Evolutionary conservation across 495 filamentous ascomycete species (phyloP).

Genomic region (Daldinia decipiens): DNA sequence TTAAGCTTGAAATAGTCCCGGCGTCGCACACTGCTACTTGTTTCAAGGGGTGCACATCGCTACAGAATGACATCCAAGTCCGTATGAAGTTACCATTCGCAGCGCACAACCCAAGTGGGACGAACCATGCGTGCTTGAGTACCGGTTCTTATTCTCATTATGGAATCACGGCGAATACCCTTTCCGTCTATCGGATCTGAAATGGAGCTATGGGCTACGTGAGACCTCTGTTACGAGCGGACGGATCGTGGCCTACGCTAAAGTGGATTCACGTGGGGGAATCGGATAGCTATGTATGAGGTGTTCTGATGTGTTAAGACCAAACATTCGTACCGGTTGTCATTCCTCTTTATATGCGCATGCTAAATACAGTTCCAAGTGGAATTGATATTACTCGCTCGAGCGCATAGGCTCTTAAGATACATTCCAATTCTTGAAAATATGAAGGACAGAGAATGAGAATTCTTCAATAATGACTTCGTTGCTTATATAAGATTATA

Average conservation of each 20-base stretch:
- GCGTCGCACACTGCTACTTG: slow-evolving; percentile 39
- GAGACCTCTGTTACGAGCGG: neutral
- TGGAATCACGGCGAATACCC: neutral
- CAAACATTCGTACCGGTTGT: neutral
- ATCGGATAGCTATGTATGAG: neutral
- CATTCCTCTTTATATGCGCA: neutral
- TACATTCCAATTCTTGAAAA: slow-evolving; percentile 21
- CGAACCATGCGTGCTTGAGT: neutral
- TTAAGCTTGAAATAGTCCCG: slow-evolving; percentile 47
- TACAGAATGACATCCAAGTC: slow-evolving; percentile 17
- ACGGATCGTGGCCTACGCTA: neutral
- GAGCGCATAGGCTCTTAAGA: slow-evolving; percentile 3
- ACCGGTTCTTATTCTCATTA: neutral
- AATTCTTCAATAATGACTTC: neutral
- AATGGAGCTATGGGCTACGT: neutral
- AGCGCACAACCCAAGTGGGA: slow-evolving; percentile 30
- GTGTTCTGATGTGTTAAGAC: neutral
- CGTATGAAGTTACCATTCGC: slow-evolving; percentile 12
- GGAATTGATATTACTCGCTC: slow-evolving; percentile 3
- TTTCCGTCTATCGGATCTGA: neutral
- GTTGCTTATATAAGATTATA: slow-evolving; percentile 17
- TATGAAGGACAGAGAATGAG: slow-evolving; percentile 3
- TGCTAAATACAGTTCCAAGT: slow-evolving; percentile 8
- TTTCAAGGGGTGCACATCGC: slow-evolving; percentile 37
- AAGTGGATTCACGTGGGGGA: slow-evolving; percentile 4